Evolutionary conservation across 192 early-diverging fungal species (phyloP).

Genomic region (Funneliformis geosporum): DNA sequence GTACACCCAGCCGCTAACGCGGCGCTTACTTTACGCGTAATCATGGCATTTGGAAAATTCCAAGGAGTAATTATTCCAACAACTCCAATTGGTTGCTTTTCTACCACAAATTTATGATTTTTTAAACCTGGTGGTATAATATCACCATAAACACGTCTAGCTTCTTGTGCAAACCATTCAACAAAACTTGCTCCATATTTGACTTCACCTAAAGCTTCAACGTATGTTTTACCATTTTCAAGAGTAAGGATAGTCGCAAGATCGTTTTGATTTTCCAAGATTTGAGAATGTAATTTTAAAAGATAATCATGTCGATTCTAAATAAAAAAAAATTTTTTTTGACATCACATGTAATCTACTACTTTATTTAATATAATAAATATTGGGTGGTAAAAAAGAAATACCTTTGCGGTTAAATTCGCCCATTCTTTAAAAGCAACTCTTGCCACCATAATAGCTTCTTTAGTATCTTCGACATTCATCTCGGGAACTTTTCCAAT

Average conservation of each 20-base stretch:
- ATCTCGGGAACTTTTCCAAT: constrained; percentile 71
- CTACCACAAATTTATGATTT: constrained; percentile 60
- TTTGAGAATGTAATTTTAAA: constrained; percentile 65
- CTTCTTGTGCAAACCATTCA: constrained; percentile 88
- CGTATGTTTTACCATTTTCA: constrained; percentile 77
- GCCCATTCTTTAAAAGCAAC: constrained; percentile 64
- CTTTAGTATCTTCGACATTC: constrained; percentile 56
- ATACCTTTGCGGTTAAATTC: constrained; percentile 57
- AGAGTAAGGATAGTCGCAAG: constrained; percentile 79
- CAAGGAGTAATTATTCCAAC: constrained; percentile 73
- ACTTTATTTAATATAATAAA: too few species aligned
- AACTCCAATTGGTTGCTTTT: constrained; percentile 80
- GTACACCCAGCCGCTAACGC: constrained; percentile 79
- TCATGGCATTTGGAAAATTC: constrained; percentile 87
- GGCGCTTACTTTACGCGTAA: constrained; percentile 72
- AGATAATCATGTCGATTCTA: constrained; percentile 58
- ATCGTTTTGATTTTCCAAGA: constrained; percentile 69
- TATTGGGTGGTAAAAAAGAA: not conserved
- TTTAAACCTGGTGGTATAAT: constrained; percentile 64
- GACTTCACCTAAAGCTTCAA: constrained; percentile 52
- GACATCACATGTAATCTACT: not conserved
- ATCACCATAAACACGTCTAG: constrained; percentile 75
- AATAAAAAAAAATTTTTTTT: constrained; percentile 12
- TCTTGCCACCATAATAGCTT: constrained; percentile 60
- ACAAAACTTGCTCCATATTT: constrained; percentile 62